Base-by-base conservation (phyloP, 2,329 filamentous ascomycete genomes). In the Hymenoscyphus albidus region DNA sequence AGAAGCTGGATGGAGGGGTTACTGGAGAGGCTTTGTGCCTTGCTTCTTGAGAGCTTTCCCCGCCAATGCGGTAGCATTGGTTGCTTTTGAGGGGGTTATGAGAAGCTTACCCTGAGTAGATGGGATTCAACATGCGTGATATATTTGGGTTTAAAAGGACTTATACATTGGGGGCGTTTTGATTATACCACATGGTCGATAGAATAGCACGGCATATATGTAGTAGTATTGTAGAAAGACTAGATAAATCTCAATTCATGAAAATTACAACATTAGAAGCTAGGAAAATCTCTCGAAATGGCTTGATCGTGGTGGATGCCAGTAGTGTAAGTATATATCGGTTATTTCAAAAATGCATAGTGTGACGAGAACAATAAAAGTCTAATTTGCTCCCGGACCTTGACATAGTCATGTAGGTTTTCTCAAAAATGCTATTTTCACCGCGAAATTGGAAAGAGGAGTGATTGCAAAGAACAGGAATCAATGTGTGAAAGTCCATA, bases 21-120 rank as follows among this genome's bases (percentile, higher is more conserved):
- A 93, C 76, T 98, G 93, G 89, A 85, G 95, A 70, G 95, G 95
- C 0, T 99, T 99, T 74, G 74, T 96, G 74, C 95, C 95, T 1
- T 98, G 94, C 76, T 97, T 98, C 76, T 76, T 98, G 75, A 82
- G 95, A 69, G 95, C 95, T 3, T 98, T 98, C 76, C 95, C 95
- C 14, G 94, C 95, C 31, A 98, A 98, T 80, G 95, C 93, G 0
- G 90, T 95, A 85, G 94, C 95, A 1, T 78, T 98, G 74, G 87
- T 97, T 62, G 93, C 91, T 35, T 98, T 98, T 81, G 95, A 99
- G 77, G 91, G 89, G 2, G 90, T 95, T 62, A 94, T 97, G 91
- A 85, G 92, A 70, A 74, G 80, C 13, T 76, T 89, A 71, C 73
- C 73, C 58, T 73, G 58, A 63, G 32, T 12, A 51, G 44, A 22